Evolutionary conservation across 257 asterid genomes (phyloP), one percentile per base, ranked within the genome.

Genomic region (Nicotiana otophora): DNA sequence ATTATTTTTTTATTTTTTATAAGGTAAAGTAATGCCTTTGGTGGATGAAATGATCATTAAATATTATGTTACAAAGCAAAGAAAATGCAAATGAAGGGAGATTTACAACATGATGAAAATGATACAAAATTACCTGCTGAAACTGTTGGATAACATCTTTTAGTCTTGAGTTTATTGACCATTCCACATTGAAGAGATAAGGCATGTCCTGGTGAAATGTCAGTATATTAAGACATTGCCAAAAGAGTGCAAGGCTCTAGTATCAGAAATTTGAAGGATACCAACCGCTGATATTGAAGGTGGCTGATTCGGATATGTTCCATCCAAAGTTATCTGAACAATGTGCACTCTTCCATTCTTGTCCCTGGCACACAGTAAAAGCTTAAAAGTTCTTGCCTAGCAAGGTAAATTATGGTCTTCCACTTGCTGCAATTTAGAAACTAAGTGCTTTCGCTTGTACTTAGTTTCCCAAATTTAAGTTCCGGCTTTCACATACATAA

Each of bases 261-360:
- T 76, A 31, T 28, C 74, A 69, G 5, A 70, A 46, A 77, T 51
- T 53, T 63, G 70, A 60, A 81, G 75, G 58, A 81, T 81, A 84
- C 94, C 62, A 70, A 94, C 98, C 67, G 92, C 94, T 68, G 93
- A 87, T 67, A 91, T 58, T 58, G 92, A 91, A 85, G 98, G 98
- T 48, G 90, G 90, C 84, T 83, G 86, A 77, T 68, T 89, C 33
- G 97, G 97, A 81, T 94, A 92, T 75, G 84, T 61, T 83, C 84
- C 84, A 86, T 90, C 92, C 88, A 94, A 82, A 62, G 88, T 81
- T 64, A 92, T 84, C 87, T 89, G 95, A 87, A 94, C 81, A 81
- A 90, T 83, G 87, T 90, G 95, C 54, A 34, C 76, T 87, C 95
- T 89, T 86, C 93, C 93, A 76, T 90, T 91, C 78, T 54, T 77